Evolutionary conservation across 2,329 filamentous ascomycete species (phyloP).

Genomic region (Cladosporium halotolerans): DNA sequence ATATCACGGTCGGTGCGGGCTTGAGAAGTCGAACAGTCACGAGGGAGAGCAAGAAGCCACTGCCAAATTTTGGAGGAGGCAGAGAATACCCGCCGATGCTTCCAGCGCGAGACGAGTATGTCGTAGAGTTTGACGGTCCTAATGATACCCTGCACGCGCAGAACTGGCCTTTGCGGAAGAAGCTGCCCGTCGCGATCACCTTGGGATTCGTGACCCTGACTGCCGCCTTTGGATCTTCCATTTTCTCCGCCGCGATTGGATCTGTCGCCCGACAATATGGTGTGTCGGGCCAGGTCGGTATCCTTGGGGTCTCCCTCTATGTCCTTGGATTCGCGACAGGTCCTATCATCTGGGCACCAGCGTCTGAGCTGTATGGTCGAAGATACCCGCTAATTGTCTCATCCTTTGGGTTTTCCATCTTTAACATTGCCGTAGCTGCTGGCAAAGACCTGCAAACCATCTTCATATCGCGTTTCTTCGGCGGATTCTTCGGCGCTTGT

Average conservation of each 20-base stretch:
- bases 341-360: conserved; percentile 36
- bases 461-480: conserved; percentile 32
- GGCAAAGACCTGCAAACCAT: conserved; percentile 34
- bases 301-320: conserved; percentile 42
- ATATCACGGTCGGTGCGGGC: conserved; percentile 56
- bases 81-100: conserved; percentile 65
- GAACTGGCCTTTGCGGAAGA: conserved; percentile 84
- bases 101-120: conserved; percentile 67
- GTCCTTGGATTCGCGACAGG: conserved; percentile 28
- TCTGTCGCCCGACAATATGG: conserved; percentile 38
- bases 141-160: conserved; percentile 79
- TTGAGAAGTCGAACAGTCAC: conserved; percentile 40
- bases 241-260: conserved; percentile 43
- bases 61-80: conserved; percentile 63
- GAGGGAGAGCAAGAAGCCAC: conserved; percentile 50
- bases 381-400: conserved; percentile 39
- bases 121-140: conserved; percentile 75
- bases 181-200: conserved; percentile 58
- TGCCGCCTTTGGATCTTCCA: conserved; percentile 56
- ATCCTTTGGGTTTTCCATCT: conserved; percentile 38
- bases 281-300: conserved; percentile 39
- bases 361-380: conserved; percentile 42
- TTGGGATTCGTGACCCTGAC: conserved; percentile 68
- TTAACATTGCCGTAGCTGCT: conserved; percentile 42
- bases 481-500: conserved; percentile 40